Conservation (phyloP, 495 filamentous ascomycete genomes). For the Neurospora sp. region DNA sequence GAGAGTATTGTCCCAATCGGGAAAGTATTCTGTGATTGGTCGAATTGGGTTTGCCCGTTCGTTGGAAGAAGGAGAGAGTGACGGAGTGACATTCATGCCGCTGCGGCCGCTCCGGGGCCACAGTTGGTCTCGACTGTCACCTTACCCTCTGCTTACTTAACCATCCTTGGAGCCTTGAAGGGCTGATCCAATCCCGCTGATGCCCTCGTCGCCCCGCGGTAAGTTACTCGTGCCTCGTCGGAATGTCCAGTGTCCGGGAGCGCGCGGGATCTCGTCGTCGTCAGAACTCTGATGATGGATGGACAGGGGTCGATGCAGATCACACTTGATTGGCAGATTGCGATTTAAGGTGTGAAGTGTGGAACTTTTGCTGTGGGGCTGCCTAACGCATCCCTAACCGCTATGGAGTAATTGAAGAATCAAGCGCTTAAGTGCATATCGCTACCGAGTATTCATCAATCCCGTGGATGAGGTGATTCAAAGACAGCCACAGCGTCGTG, state of each 20-base stretch:
- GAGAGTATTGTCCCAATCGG: not conserved
- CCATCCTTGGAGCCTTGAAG: not conserved
- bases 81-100: not conserved
- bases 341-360: not conserved
- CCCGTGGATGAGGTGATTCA: not conserved
- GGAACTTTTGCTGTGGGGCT: not conserved
- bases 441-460: not conserved
- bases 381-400: not conserved
- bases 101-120: not conserved
- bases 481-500: not conserved
- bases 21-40: not conserved
- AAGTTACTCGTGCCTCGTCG: not conserved
- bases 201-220: not conserved
- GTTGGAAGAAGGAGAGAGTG: not conserved
- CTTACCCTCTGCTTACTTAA: not conserved
- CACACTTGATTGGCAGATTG: not conserved
- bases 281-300: not conserved
- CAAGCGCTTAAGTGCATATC: not conserved
- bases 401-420: not conserved
- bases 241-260: not conserved
- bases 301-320: not conserved
- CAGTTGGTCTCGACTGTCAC: not conserved
- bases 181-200: not conserved
- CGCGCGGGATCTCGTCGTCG: not conserved
- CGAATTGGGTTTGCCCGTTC: not conserved